phyloP scores from a whole-genome alignment of 177 flowering plant species.

The Vitis hybrid region DNA sequence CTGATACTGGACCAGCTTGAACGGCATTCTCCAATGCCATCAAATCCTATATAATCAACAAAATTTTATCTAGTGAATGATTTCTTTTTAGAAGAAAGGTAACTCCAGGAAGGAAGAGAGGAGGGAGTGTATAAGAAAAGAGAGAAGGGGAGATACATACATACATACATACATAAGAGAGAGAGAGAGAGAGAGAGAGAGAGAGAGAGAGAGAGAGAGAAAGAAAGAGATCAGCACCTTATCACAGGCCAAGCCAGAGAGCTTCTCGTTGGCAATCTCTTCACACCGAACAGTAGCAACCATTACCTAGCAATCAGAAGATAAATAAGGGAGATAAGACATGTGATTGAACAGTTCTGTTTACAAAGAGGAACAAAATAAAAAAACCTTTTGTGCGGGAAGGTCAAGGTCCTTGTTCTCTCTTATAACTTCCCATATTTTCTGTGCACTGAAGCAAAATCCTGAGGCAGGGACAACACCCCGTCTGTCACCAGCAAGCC shows the following conservation, averaged over 20 bases:
- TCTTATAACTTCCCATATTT: conserved; percentile 7
- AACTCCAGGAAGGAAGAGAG: no score
- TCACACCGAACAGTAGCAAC: conserved; percentile 27
- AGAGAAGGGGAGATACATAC: no score
- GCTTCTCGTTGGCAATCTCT: conserved; percentile 20
- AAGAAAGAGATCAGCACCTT: conserved; percentile 7
- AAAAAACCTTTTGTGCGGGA: conserved; percentile 23
- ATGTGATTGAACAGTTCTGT: background rate
- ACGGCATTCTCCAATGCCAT: conserved; percentile 29
- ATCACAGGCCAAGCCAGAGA: conserved; percentile 11
- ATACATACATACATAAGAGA: no score
- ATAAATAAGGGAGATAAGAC: background rate
- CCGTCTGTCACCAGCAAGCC: no score
- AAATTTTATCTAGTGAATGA: no score
- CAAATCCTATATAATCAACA: conserved; percentile 24
- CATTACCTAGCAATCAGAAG: conserved; percentile 14
- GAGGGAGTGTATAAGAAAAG: no score
- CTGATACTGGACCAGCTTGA: conserved; percentile 26
- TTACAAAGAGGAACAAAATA: background rate
- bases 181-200: no score
- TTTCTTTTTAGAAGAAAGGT: no score
- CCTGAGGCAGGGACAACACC: conserved; percentile 11
- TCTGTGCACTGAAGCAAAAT: conserved; percentile 4
- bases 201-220: no score
- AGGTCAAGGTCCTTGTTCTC: conserved; percentile 16